These are phyloP conservation scores for Xanthoconium purpureum DNA, from an alignment of 768 basidiomycete genomes.

Conservation along the genomic window DNA sequence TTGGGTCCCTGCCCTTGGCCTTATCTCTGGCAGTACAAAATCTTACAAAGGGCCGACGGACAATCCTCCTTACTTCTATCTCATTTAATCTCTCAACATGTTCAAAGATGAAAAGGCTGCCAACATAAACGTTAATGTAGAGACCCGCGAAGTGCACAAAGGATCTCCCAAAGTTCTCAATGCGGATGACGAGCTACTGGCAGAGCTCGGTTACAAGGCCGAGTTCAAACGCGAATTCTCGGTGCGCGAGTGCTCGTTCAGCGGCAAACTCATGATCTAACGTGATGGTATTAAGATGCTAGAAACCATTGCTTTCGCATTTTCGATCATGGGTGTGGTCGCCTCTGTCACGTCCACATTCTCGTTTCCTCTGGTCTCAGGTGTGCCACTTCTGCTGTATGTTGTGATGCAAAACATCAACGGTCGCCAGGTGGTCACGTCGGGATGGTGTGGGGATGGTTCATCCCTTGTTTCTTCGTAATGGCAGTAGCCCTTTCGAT, in stretches of 20 bases:
- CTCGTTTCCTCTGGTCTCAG: conserved; percentile 59
- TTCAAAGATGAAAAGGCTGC: conserved; percentile 20
- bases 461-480: conserved; percentile 68
- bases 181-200: conserved; percentile 57
- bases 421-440: conserved; percentile 59
- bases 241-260: conserved; percentile 35
- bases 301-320: conserved; percentile 63
- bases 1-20: neutral
- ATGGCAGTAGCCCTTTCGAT: conserved; percentile 66
- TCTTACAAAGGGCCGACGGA: neutral
- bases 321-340: conserved; percentile 72
- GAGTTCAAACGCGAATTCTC: conserved; percentile 76
- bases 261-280: neutral
- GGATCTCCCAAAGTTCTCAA: conserved; percentile 28
- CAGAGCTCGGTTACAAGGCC: conserved; percentile 65
- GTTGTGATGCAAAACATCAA: neutral
- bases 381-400: conserved; percentile 32
- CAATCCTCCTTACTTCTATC: neutral
- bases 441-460: conserved; percentile 76
- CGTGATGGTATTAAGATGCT: conserved; percentile 33
- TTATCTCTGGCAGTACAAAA: conserved; percentile 15
- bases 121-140: conserved; percentile 1
- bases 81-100: conserved; percentile 8
- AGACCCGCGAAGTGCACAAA: conserved; percentile 9
- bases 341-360: conserved; percentile 67